Evolutionary conservation across 2,329 filamentous ascomycete species (phyloP).

Genomic region (Tolypocladium paradoxum): DNA sequence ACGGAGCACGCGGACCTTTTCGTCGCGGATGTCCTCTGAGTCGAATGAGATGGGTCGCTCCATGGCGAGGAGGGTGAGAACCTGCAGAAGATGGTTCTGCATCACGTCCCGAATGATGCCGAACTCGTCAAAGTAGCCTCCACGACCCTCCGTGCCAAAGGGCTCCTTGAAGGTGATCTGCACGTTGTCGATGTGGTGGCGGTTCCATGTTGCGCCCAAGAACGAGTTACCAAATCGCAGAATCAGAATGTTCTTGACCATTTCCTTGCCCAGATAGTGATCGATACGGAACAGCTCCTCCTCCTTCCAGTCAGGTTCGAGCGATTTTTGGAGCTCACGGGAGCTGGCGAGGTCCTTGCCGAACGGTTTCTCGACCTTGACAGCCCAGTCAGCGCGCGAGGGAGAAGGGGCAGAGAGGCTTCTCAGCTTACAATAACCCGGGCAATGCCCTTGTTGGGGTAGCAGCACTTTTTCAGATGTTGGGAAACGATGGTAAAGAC

Average conservation of each 20-base stretch:
- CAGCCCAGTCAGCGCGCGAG: conserved; percentile 14
- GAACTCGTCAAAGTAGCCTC: conserved; percentile 98
- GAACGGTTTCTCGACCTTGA: conserved; percentile 94
- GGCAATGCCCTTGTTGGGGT: conserved; percentile 80
- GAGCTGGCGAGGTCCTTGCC: conserved; percentile 95
- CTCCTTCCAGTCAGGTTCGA: conserved; percentile 97
- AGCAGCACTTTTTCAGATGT: conserved; percentile 95
- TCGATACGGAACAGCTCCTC: conserved; percentile 99
- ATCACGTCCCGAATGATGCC: conserved; percentile 99
- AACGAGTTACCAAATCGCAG: conserved; percentile 98
- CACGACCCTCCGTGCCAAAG: conserved; percentile 94
- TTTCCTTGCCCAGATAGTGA: conserved; percentile 98
- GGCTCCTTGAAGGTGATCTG: conserved; percentile 99
- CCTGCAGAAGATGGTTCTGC: conserved; percentile 98
- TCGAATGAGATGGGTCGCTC: conserved; percentile 98
- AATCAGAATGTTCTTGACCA: conserved; percentile 99
- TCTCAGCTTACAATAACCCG: conserved; percentile 69
- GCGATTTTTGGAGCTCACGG: conserved; percentile 83
- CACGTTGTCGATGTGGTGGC: conserved; percentile 97
- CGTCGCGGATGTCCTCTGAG: conserved; percentile 93
- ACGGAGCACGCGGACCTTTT: conserved; percentile 93
- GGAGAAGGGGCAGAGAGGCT: neutral
- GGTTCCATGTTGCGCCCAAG: conserved; percentile 97
- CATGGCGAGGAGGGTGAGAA: conserved; percentile 93
- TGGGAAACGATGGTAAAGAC: conserved; percentile 98